phyloP scores from a whole-genome alignment of 257 asterid species.

The Voacanga thouarsii region DNA sequence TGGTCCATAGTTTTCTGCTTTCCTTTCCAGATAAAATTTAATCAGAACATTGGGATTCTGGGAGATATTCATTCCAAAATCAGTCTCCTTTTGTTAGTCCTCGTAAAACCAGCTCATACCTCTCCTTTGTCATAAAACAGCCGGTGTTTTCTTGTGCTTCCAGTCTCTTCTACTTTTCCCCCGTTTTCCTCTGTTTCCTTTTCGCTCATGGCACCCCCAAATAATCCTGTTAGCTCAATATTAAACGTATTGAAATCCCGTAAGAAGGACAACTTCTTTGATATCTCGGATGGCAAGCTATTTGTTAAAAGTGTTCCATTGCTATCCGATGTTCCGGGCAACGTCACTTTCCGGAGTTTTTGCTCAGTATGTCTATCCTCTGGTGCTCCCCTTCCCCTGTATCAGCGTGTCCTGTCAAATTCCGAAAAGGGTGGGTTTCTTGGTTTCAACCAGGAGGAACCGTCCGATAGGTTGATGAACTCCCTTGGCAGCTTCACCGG shows the following conservation, averaged over 20 bases:
- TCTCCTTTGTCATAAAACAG: not conserved
- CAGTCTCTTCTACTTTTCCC: not conserved
- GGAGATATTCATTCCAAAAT: not conserved
- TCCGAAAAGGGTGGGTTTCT: constrained; percentile 5
- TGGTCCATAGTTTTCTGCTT: too few relatives aligned
- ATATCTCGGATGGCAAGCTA: constrained; percentile 41
- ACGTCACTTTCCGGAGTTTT: constrained; percentile 1
- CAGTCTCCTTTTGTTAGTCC: not conserved
- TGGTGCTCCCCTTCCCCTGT: not conserved
- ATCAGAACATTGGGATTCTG: not conserved
- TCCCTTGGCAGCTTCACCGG: constrained; percentile 54
- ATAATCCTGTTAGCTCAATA: constrained; percentile 28
- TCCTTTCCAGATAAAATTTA: too few relatives aligned
- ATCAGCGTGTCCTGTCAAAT: constrained; percentile 16
- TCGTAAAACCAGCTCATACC: not conserved
- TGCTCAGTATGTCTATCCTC: not conserved
- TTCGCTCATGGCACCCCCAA: constrained; percentile 49
- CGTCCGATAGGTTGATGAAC: not conserved
- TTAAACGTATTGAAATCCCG: constrained; percentile 20
- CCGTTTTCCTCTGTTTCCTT: constrained; percentile 18
- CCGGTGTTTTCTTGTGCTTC: not conserved
- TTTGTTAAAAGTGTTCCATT: constrained; percentile 37
- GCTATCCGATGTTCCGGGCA: not conserved
- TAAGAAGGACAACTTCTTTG: constrained; percentile 27
- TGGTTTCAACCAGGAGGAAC: not conserved